phyloP scores from a whole-genome alignment of 495 filamentous ascomycete species.

The Cladorrhinum samala region DNA sequence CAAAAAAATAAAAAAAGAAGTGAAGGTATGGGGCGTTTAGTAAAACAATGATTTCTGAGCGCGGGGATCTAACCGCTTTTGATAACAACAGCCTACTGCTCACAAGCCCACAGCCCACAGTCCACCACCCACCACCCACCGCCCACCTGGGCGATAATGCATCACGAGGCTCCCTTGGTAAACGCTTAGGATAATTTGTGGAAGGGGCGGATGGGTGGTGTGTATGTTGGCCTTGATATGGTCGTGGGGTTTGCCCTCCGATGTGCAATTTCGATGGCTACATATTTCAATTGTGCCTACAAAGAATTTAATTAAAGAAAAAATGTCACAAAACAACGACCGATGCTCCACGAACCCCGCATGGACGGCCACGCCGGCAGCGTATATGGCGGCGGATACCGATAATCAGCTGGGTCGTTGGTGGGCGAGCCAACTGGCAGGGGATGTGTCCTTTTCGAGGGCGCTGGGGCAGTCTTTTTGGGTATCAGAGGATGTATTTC shows the following conservation, averaged over 20 bases:
- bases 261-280: no score
- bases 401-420: neutral
- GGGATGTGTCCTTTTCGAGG: neutral
- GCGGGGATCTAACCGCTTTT: no score
- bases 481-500: neutral
- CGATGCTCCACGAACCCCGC: constrained; percentile 1
- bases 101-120: no score
- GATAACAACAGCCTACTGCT: no score
- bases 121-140: no score
- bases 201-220: neutral
- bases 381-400: neutral
- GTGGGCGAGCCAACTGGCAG: constrained; percentile 2
- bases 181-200: no score
- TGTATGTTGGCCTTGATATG: neutral
- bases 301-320: no score
- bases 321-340: constrained; percentile 1
- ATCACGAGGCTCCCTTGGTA: neutral
- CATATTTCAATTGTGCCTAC: neutral
- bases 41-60: no score
- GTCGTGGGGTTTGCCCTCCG: no score
- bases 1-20: no score
- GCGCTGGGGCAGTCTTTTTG: constrained; percentile 1
- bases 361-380: constrained; percentile 3
- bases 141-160: no score
- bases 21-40: no score